Percentiles rank a stretch among this genome's conserved stretches.
Conservation (phyloP, 495 filamentous ascomycete species). For the Mytilinidion resinicola region DNA sequence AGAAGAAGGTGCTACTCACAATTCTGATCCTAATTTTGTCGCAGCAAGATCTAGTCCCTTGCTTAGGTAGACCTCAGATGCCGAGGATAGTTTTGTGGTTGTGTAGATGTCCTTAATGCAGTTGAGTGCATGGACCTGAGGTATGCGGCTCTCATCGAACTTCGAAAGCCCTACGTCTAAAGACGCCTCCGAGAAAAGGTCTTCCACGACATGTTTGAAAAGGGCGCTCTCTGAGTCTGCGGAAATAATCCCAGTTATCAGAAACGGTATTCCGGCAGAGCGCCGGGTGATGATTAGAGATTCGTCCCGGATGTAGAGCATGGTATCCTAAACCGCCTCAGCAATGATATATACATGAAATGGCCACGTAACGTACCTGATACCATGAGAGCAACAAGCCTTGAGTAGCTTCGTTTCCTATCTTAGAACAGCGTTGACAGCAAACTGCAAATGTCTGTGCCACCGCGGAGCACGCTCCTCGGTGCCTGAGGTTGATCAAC, state of each 20-base stretch:
- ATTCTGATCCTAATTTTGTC: slow-evolving; percentile 57
- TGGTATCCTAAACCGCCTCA: slow-evolving; percentile 9
- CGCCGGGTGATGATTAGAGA: slow-evolving; percentile 75
- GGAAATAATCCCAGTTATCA: slow-evolving; percentile 69
- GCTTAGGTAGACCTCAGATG: slow-evolving; percentile 63
- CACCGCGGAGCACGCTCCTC: slow-evolving; percentile 90
- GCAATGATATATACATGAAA: background rate
- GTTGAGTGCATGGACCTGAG: slow-evolving; percentile 92
- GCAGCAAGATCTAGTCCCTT: slow-evolving; percentile 68
- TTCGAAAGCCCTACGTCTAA: slow-evolving; percentile 40
- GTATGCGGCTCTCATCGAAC: slow-evolving; percentile 51
- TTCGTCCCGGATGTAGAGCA: slow-evolving; percentile 52
- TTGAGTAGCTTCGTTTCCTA: slow-evolving; percentile 39
- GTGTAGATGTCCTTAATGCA: slow-evolving; percentile 83
- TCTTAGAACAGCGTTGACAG: slow-evolving; percentile 49
- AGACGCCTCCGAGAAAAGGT: slow-evolving; percentile 32
- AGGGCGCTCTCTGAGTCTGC: slow-evolving; percentile 44
- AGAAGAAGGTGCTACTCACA: slow-evolving; percentile 38
- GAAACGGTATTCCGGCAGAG: slow-evolving; percentile 83
- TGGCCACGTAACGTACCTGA: slow-evolving; percentile 43
- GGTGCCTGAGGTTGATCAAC: slow-evolving; percentile 74
- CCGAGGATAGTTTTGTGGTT: slow-evolving; percentile 59
- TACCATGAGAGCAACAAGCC: slow-evolving; percentile 57
- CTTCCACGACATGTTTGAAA: slow-evolving; percentile 46
- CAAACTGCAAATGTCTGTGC: slow-evolving; percentile 78